Conservation (phyloP, 2,329 filamentous ascomycete species). For the Penicillium sp. region DNA sequence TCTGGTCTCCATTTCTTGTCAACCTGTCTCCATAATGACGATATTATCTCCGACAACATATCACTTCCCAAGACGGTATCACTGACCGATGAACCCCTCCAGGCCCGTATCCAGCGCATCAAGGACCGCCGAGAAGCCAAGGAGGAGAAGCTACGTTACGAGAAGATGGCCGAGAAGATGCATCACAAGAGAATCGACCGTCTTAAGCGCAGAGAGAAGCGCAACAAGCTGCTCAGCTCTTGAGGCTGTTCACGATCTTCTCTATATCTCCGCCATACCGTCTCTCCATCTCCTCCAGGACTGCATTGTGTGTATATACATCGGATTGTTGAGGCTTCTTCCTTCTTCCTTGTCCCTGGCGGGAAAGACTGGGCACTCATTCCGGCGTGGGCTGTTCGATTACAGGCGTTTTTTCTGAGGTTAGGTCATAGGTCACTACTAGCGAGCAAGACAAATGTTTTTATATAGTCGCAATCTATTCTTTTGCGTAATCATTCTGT, state of each 20-base stretch:
- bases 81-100: not conserved
- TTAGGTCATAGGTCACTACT: slow-evolving; percentile 10
- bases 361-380: slow-evolving; percentile 2
- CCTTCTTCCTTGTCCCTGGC: not conserved
- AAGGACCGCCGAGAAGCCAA: slow-evolving; percentile 84
- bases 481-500: not conserved
- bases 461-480: not conserved
- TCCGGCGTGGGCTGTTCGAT: slow-evolving; percentile 8
- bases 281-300: slow-evolving; percentile 1
- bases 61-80: slow-evolving; percentile 5
- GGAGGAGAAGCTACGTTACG: slow-evolving; percentile 88
- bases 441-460: slow-evolving; percentile 9
- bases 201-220: slow-evolving; percentile 91
- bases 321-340: not conserved
- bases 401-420: slow-evolving; percentile 19
- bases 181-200: slow-evolving; percentile 92
- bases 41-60: not conserved
- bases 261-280: slow-evolving; percentile 6
- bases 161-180: slow-evolving; percentile 96
- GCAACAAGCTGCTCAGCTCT: slow-evolving; percentile 57
- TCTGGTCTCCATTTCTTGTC: not conserved
- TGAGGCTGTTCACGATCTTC: slow-evolving; percentile 24
- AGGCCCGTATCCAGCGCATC: slow-evolving; percentile 75
- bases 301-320: slow-evolving; percentile 1
- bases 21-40: not conserved